Evolutionary conservation across 164 flowering plant genomes (phyloP).

Genomic region (Saururus chinensis): DNA sequence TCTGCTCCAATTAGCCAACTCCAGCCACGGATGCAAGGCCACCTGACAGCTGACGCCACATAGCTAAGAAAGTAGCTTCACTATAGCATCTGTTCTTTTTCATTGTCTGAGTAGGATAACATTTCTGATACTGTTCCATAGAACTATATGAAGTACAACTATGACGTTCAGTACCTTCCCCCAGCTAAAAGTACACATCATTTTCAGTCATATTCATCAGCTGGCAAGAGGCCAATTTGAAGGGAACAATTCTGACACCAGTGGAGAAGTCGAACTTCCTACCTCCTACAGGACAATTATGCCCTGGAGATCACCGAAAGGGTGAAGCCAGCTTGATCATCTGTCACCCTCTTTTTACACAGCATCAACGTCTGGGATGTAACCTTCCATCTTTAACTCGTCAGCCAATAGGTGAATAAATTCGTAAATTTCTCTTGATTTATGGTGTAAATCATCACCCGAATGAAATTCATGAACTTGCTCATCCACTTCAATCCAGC

Average conservation of each 20-base stretch:
- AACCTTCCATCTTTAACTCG: constrained; percentile 14
- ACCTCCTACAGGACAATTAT: neutral
- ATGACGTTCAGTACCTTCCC: no score
- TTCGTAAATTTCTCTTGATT: constrained; percentile 11
- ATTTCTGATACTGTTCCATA: no score
- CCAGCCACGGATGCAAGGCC: no score
- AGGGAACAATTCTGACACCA: neutral
- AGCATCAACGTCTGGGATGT: constrained; percentile 7
- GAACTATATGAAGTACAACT: no score
- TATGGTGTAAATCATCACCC: constrained; percentile 15
- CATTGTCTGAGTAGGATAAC: no score
- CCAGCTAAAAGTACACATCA: neutral
- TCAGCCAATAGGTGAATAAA: constrained; percentile 4
- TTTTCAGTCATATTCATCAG: neutral
- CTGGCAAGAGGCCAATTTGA: neutral
- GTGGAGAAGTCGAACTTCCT: neutral
- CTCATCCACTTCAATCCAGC: constrained; percentile 20
- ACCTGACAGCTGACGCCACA: no score
- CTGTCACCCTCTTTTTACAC: neutral
- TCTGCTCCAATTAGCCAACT: neutral
- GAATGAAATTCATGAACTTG: constrained; percentile 18
- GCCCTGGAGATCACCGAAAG: neutral
- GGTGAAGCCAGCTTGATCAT: neutral
- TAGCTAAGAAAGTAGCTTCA: no score
- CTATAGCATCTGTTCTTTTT: no score